Conservation (phyloP, 768 basidiomycete genomes). For the Pisolithus orientalis region DNA sequence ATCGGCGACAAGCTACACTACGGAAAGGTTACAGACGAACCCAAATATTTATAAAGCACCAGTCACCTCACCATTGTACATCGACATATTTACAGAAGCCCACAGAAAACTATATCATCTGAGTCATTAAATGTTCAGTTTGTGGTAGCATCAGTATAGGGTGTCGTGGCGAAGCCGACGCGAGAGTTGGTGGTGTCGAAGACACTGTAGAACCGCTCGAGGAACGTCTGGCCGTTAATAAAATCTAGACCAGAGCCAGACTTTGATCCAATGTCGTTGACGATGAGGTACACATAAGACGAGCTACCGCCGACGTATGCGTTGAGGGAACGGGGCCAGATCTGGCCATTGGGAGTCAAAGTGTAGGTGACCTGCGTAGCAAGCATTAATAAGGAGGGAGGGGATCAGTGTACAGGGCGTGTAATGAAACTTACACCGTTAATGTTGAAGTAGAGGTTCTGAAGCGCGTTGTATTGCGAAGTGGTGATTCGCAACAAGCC, state of each 20-base stretch:
- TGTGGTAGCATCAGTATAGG: constrained; percentile 15
- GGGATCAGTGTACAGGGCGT: no score
- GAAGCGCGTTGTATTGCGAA: constrained; percentile 43
- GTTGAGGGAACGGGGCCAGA: constrained; percentile 26
- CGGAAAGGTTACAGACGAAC: no score
- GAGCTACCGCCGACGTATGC: not conserved
- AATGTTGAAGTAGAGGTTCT: constrained; percentile 53
- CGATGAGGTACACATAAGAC: not conserved
- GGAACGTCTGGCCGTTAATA: not conserved
- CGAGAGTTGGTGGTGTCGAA: constrained; percentile 27
- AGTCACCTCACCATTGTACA: no score
- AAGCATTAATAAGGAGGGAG: not conserved
- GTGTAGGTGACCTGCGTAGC: constrained; percentile 24
- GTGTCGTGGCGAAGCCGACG: constrained; percentile 30
- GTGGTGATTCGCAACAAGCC: constrained; percentile 50
- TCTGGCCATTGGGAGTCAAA: constrained; percentile 38
- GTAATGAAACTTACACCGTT: constrained; percentile 32
- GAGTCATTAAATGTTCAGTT: not conserved
- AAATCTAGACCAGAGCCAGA: not conserved
- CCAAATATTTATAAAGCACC: no score
- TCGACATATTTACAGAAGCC: no score
- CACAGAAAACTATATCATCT: no score
- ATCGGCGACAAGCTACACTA: no score
- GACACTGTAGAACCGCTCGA: constrained; percentile 28
- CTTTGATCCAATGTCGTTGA: not conserved